A percentile compares a stretch with the other conserved stretches of the same genome.
phyloP scores from a whole-genome alignment of 768 basidiomycete species.

The Lactarius hengduanensis region DNA sequence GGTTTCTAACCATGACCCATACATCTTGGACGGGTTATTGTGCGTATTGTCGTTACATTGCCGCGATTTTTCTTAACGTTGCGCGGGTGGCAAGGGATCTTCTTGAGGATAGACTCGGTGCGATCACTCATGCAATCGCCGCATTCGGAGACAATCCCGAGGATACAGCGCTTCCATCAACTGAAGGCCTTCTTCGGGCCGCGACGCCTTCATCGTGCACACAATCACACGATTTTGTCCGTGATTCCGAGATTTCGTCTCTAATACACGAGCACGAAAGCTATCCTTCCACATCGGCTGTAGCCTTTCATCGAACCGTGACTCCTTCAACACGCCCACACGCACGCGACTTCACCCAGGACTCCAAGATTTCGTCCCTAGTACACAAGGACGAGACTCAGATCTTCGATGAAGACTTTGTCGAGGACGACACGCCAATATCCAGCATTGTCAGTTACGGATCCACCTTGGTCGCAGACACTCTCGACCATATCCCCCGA shows the following conservation, averaged over 20 bases:
- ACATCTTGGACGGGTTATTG: slow-evolving; percentile 15
- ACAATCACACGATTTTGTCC: neutral
- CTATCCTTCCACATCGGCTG: neutral
- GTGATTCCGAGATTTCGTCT: slow-evolving; percentile 2
- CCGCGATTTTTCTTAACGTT: neutral
- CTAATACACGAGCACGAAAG: neutral
- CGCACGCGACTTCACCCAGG: neutral
- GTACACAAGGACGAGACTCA: slow-evolving; percentile 10
- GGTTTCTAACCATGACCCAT: slow-evolving; percentile 10
- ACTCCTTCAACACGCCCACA: neutral
- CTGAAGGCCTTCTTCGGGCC: neutral
- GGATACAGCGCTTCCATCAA: neutral
- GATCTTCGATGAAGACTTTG: slow-evolving; percentile 9
- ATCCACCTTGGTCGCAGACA: slow-evolving; percentile 18
- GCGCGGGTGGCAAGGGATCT: slow-evolving; percentile 31
- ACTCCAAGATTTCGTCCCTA: neutral
- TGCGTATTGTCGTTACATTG: neutral
- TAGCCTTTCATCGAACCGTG: neutral
- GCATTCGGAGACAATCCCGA: slow-evolving; percentile 16
- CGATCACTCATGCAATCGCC: slow-evolving; percentile 40
- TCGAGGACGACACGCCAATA: slow-evolving; percentile 1
- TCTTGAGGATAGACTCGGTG: slow-evolving; percentile 40
- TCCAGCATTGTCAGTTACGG: slow-evolving; percentile 12
- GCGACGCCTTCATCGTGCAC: slow-evolving; percentile 1
- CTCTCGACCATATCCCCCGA: neutral